phyloP scores from a whole-genome alignment of 139 green algal genomes.

The Closterium sp. region DNA sequence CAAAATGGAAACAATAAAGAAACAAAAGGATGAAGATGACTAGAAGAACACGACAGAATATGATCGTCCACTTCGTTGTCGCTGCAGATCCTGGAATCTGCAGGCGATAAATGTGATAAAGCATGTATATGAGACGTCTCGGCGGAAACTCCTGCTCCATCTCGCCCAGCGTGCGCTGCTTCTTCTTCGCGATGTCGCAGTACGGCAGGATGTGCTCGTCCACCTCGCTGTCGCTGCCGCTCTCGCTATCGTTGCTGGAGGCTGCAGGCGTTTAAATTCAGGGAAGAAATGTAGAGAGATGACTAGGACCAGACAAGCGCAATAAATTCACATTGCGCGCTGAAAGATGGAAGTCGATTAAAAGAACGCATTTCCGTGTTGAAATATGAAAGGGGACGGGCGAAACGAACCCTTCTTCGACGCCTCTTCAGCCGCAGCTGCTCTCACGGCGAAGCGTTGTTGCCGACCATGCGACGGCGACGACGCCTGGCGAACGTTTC shows the following conservation, averaged over 20 bases:
- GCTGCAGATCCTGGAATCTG: background rate
- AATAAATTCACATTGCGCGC: no score
- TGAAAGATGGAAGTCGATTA: background rate
- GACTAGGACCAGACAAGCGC: no score
- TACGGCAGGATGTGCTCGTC: conserved; percentile 46
- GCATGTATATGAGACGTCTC: no score
- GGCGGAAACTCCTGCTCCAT: conserved; percentile 57
- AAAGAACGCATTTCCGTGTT: background rate
- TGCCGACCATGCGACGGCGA: background rate
- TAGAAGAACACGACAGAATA: conserved; percentile 38
- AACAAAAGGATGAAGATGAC: no score
- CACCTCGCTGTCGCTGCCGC: conserved; percentile 23
- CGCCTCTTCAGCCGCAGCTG: background rate
- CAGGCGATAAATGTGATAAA: no score
- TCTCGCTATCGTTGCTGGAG: background rate
- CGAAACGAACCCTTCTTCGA: background rate
- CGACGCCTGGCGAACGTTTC: background rate
- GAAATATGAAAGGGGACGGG: background rate
- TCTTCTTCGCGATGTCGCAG: conserved; percentile 52
- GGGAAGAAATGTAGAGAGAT: no score
- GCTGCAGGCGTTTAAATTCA: background rate
- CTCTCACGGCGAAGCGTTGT: background rate
- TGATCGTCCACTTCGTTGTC: conserved; percentile 36
- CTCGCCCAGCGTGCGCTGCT: conserved; percentile 53
- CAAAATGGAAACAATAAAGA: no score